Conservation (phyloP, 768 basidiomycete species). For the Suillus sp. region DNA sequence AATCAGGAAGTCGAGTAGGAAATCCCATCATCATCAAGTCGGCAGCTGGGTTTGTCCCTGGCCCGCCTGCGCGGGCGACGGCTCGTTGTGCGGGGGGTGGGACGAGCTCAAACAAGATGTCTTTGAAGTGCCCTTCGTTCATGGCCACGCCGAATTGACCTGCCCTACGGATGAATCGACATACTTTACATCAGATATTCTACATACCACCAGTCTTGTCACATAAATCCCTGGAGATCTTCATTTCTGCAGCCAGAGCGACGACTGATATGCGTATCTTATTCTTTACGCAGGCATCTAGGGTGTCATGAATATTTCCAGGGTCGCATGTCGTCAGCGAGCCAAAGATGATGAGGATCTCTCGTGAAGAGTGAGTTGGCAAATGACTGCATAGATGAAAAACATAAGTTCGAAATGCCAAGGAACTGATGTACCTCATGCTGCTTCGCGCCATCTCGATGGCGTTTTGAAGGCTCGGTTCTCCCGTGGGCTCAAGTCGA, state of each 20-base stretch:
- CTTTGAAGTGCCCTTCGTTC: constrained; percentile 97
- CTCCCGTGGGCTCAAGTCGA: constrained; percentile 86
- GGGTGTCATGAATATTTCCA: constrained; percentile 91
- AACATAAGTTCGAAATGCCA: constrained; percentile 2
- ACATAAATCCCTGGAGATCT: constrained; percentile 90
- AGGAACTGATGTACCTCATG: constrained; percentile 68
- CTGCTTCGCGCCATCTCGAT: constrained; percentile 95
- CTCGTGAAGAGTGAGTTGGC: constrained; percentile 96
- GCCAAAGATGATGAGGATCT: constrained; percentile 92
- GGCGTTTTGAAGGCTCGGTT: constrained; percentile 95
- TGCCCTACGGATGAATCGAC: constrained; percentile 29
- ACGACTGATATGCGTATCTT: constrained; percentile 92
- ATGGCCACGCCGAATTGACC: constrained; percentile 95
- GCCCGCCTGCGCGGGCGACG: constrained; percentile 47
- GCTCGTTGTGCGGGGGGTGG: constrained; percentile 88
- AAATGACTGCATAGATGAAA: constrained; percentile 66
- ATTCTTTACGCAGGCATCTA: constrained; percentile 80
- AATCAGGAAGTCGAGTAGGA: constrained; percentile 86
- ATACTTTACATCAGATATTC: constrained; percentile 9
- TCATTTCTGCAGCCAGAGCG: constrained; percentile 96
- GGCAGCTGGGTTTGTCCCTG: constrained; percentile 61
- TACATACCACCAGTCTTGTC: constrained; percentile 85
- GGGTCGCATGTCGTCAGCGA: constrained; percentile 97
- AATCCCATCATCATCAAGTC: constrained; percentile 99
- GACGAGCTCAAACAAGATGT: constrained; percentile 92